Conservation (phyloP, 1,284 basidiomycete genomes). For the Irpex rosettiformis region DNA sequence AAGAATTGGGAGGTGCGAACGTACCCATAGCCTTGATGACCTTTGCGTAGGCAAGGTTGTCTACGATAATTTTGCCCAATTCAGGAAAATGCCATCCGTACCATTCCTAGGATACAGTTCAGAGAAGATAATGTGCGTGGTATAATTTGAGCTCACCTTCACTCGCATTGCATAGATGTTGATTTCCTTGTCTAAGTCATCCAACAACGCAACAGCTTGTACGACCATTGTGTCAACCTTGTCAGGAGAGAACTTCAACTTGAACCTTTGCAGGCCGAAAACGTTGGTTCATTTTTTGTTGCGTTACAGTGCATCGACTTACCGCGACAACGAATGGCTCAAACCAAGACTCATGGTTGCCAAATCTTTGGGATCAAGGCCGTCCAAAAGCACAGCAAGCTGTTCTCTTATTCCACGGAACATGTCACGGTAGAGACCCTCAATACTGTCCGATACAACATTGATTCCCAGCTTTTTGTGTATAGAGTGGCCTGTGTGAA, state of each 20-base stretch:
- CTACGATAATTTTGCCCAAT: constrained; percentile 97
- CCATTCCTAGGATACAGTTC: constrained; percentile 73
- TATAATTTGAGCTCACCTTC: constrained; percentile 58
- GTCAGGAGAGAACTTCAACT: constrained; percentile 99
- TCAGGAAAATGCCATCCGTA: constrained; percentile 99
- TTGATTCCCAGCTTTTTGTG: constrained; percentile 93
- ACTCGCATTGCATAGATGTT: constrained; percentile 99
- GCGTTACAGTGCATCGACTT: constrained; percentile 7
- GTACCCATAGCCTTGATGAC: constrained; percentile 83
- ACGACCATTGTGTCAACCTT: constrained; percentile 99
- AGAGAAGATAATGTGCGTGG: constrained; percentile 12
- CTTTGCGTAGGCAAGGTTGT: constrained; percentile 97
- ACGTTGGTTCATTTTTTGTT: no score
- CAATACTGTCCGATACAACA: constrained; percentile 63
- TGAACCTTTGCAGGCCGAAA: no score
- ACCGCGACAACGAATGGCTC: constrained; percentile 93
- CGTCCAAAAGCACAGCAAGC: constrained; percentile 83
- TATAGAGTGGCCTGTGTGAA: constrained; percentile 70
- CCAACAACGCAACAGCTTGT: constrained; percentile 96
- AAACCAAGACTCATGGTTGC: constrained; percentile 98
- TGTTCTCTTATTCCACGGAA: constrained; percentile 96
- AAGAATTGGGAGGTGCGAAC: constrained; percentile 19
- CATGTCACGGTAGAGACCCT: constrained; percentile 56
- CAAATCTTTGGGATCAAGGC: constrained; percentile 91
- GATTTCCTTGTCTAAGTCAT: constrained; percentile 99